A percentile compares a stretch with the other conserved stretches of the same genome.
Conservation (phyloP, 768 basidiomycete genomes). For the Leccinum olivaceopallidum region DNA sequence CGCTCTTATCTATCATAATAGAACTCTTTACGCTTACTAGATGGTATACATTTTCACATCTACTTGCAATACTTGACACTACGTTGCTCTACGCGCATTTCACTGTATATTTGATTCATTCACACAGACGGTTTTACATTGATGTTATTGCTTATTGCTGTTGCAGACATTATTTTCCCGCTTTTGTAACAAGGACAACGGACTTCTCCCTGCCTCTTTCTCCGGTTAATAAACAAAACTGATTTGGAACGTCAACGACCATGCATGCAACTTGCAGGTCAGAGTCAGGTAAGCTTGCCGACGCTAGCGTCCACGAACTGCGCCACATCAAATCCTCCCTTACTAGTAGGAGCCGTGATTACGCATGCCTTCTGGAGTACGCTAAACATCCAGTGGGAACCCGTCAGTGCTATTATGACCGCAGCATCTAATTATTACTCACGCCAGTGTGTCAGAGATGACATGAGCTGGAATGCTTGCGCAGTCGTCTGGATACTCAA, state of each 20-base stretch:
- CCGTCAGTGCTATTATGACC: not conserved
- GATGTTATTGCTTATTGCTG: conserved; percentile 20
- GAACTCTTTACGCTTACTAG: conserved; percentile 20
- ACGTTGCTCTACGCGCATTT: conserved; percentile 13
- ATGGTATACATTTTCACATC: conserved; percentile 12
- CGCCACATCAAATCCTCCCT: conserved; percentile 53
- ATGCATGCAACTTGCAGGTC: not conserved
- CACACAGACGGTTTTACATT: not conserved
- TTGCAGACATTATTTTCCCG: conserved; percentile 8
- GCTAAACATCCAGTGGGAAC: conserved; percentile 35
- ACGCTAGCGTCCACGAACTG: conserved; percentile 60
- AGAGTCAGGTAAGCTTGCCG: conserved; percentile 45
- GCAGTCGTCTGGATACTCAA: conserved; percentile 72
- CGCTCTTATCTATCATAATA: conserved; percentile 25
- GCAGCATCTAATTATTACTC: conserved; percentile 25
- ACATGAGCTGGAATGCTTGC: conserved; percentile 61
- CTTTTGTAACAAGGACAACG: conserved; percentile 6
- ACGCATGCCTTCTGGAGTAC: conserved; percentile 78
- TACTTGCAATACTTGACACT: conserved; percentile 1
- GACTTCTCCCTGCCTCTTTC: not conserved
- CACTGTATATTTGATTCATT: conserved; percentile 12
- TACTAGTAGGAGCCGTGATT: conserved; percentile 46
- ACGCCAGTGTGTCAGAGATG: conserved; percentile 71
- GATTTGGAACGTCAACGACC: not conserved
- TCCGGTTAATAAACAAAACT: not conserved